Base-by-base conservation (phyloP, 805 yeast species). In the Sugiyamaella boreocaroliniensis region DNA sequence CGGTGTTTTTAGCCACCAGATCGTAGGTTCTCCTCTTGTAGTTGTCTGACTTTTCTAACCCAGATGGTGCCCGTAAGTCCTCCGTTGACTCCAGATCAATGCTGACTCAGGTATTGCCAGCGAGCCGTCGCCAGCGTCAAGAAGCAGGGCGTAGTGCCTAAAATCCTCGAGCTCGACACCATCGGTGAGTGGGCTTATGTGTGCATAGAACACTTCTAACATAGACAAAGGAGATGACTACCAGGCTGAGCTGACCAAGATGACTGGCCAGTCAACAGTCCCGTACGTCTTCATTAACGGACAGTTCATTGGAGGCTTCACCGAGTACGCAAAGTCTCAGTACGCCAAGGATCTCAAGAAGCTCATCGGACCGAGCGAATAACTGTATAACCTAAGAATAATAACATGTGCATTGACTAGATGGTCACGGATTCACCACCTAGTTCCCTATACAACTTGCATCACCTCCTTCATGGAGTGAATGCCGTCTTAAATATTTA, bases 221-320 rank as follows among this genome's bases (percentile, higher is more conserved):
- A 53, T 56, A 55, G 77, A 71, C n/a, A 90, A 89, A 55, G 97
- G 97, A 53, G 71, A 73, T 47, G 90, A 83, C 32, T 80, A 89
- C 61, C 97, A 90, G 73, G 83, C 74, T 48, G 95, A 95, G 59
- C 76, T 92, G 55, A 69, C 67, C 50, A 81, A 85, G 66, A 70
- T 89, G 55, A 86, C 95, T 41, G 93, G 95, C 55, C 98, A 92
- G 76, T 79, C 82, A 61, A 89, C 97, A 41, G 98, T 92, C 57
- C 99, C 99, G 57, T 89, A 86, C 68, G 79, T 92, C 61, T 92
- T 85, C 74, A 89, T 92, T 68, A 82, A 77, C 47, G 97, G 96
- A 56, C 78, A 90, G 72, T 97, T 89, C 75, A 81, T 92, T 64
- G 99, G 99, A 55, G 99, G 99, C 57, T 50, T 46, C 40, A 45